Evolutionary conservation across 2,329 filamentous ascomycete genomes (phyloP).

Genomic region (Colletotrichum sansevieriae): DNA sequence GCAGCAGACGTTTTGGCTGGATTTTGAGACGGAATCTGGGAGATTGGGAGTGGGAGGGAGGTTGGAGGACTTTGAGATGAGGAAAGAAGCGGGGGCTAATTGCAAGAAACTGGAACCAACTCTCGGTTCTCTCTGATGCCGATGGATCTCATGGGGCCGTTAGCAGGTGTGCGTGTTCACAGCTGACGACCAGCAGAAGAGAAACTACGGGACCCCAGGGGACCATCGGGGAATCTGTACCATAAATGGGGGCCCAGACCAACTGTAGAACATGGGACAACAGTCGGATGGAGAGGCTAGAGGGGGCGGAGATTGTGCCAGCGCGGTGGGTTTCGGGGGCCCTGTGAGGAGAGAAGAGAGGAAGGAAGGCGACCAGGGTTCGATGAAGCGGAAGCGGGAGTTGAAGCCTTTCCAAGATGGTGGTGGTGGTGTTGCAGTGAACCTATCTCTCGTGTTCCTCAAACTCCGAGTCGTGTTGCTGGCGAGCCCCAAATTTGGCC

Average conservation of each 20-base stretch:
- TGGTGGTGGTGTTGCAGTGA: conserved; percentile 6
- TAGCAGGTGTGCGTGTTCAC: not conserved
- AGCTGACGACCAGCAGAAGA: conserved; percentile 9
- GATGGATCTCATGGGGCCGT: conserved; percentile 1
- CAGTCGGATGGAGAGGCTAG: no score
- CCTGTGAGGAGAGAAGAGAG: no score
- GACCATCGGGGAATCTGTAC: conserved; percentile 13
- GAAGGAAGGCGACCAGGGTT: not conserved
- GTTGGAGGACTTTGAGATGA: not conserved
- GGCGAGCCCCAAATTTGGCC: not conserved
- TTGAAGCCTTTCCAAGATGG: not conserved
- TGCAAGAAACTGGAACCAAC: conserved; percentile 15
- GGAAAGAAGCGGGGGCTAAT: conserved; percentile 20
- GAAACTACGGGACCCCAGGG: conserved; percentile 5
- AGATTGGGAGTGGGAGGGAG: conserved; percentile 20
- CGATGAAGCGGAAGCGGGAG: no score
- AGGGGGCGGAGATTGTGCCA: not conserved
- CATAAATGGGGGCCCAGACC: conserved; percentile 3
- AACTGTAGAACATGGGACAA: not conserved
- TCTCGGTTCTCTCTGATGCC: not conserved
- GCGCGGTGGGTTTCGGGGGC: not conserved
- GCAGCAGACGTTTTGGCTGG: conserved; percentile 11
- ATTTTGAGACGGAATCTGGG: not conserved
- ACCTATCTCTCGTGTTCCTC: not conserved
- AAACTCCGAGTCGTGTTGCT: not conserved